Evolutionary conservation across 176 grass and related monocot genomes (phyloP), one percentile per base, ranked within the genome.

Genomic region (Aegilops umbellulata): DNA sequence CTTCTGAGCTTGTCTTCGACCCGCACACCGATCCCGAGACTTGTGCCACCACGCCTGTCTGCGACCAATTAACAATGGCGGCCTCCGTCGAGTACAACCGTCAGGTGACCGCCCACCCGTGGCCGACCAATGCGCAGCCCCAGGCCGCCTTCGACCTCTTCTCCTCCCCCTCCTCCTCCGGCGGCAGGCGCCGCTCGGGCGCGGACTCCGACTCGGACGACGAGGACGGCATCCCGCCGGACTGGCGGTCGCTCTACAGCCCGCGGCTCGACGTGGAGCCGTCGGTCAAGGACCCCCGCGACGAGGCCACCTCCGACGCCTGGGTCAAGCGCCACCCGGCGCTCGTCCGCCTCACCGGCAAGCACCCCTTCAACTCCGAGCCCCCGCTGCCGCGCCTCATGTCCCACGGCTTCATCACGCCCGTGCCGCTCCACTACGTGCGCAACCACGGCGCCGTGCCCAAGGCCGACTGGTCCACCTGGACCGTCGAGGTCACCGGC

Each of bases 371-470:
- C 86, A 97, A 97, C 85, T 87, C 68, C 55, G 95, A 97, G 85
- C 87, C 90, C 4, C 95, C 95, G 34, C 77, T 91, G 2, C 8
- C 88, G 2, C 65, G 19, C 15, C 90, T 97, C 30, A 88, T 90
- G 95, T 58, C 58, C 86, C 93, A 95, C 82, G 93, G 93, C 7
- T 98, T 98, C 89, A 90, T 98, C 89, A 98, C 93, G 44, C 95
- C 95, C 15, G 93, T 89, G 12, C 86, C 88, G 66, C 83, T 98
- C 46, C 95, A 98, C 83, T 98, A 98, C 88, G 95, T 98, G 24
- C 91, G 95, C 74, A 98, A 98, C 91, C 95, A 98, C 82, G 95
- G 95, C 41, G 4, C 72, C 13, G 95, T 98, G 11, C 95, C 95
- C 8, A 61, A 68, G 24, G 95, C 74, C 9, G 90, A 91, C 84